Percentiles rank a stretch among this genome's conserved stretches.
These are phyloP conservation scores for Pseudozyma flocculosa DNA, from an alignment of 1,284 basidiomycete genomes.

Conservation along the genomic window DNA sequence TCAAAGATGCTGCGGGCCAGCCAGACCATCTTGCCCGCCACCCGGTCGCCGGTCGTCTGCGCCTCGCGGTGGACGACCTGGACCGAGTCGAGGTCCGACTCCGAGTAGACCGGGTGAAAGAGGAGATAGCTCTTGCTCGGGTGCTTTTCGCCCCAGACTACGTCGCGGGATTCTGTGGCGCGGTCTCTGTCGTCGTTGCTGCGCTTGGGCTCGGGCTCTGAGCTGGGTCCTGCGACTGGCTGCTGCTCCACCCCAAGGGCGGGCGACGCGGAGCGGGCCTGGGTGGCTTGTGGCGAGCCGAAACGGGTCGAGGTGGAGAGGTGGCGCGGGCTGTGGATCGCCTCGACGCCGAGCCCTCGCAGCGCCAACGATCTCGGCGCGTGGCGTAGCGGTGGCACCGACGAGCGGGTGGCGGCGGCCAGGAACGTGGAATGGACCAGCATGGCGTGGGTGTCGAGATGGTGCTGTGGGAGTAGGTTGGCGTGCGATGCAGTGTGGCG, in stretches of 20 bases:
- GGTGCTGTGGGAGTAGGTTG: too few species aligned
- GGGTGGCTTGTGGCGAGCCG: neutral
- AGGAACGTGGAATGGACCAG: too few species aligned
- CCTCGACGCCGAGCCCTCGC: neutral
- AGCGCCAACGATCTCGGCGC: neutral
- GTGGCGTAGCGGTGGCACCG: neutral
- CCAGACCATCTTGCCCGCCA: constrained; percentile 62
- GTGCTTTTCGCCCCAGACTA: constrained; percentile 11
- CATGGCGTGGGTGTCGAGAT: too few species aligned
- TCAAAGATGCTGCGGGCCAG: constrained; percentile 34
- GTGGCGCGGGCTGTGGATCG: neutral
- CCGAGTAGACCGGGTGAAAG: constrained; percentile 38
- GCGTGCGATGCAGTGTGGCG: too few species aligned
- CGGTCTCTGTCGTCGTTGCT: neutral
- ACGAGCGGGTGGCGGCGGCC: neutral
- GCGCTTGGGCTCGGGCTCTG: too few species aligned
- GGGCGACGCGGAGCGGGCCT: too few species aligned
- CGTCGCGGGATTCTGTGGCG: constrained; percentile 1
- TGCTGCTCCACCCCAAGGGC: too few species aligned
- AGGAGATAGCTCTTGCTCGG: constrained; percentile 30
- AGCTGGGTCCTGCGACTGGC: too few species aligned
- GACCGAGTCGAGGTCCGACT: constrained; percentile 71
- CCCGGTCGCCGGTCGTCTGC: constrained; percentile 70
- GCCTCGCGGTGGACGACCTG: constrained; percentile 73
- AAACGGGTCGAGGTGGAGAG: neutral